Conservation (phyloP, 2,329 filamentous ascomycete genomes). For the Hymenoscyphus fraxineus region DNA sequence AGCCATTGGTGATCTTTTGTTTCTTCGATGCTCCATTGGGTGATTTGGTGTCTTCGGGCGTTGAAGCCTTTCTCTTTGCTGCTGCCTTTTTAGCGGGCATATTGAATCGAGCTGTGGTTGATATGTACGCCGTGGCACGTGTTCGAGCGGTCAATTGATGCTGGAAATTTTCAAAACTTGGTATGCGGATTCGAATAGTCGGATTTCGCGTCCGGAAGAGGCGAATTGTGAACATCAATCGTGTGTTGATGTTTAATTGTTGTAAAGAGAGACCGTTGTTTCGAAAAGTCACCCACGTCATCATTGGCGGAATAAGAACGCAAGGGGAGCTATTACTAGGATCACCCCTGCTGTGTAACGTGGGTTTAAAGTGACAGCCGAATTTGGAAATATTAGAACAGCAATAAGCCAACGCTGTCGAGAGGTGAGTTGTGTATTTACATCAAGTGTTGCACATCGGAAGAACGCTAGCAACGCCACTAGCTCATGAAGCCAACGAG, state of each 20-base stretch:
- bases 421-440: not conserved
- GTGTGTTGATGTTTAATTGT: not conserved
- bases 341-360: not conserved
- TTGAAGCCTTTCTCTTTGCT: conserved; percentile 28
- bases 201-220: not conserved
- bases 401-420: not conserved
- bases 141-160: not conserved
- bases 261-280: not conserved
- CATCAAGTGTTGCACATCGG: not conserved
- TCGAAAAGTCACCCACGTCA: not conserved
- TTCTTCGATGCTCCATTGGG: conserved; percentile 23
- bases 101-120: conserved; percentile 9
- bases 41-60: conserved; percentile 12
- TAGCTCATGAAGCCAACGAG: not conserved
- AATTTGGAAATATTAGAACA: not conserved
- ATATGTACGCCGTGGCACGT: conserved; percentile 10
- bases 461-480: not conserved
- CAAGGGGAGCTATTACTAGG: not conserved
- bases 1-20: conserved; percentile 21
- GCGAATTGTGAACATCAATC: conserved; percentile 1
- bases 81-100: conserved; percentile 26
- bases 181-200: not conserved
- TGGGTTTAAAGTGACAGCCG: not conserved
- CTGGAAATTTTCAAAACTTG: not conserved
- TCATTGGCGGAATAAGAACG: conserved; percentile 1